Evolutionary conservation across 805 yeast genomes (phyloP).

Genomic region (Suhomyces faveliae): DNA sequence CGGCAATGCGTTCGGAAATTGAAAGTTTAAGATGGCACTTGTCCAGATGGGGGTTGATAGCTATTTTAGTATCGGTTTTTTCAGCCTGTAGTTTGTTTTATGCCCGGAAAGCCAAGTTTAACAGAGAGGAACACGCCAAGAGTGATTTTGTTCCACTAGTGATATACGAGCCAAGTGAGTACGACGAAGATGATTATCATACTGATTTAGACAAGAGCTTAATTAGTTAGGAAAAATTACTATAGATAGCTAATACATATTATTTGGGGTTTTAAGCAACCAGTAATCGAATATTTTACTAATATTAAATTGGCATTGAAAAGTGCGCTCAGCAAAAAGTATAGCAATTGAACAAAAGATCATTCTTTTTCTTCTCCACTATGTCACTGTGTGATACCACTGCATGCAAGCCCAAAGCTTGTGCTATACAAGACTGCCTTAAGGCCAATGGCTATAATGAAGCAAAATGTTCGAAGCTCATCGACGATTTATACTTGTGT

Average conservation of each 20-base stretch:
- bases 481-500: constrained; percentile 72
- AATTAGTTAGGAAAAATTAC: constrained; percentile 3
- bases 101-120: constrained; percentile 34
- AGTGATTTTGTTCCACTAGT: constrained; percentile 44
- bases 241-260: not conserved
- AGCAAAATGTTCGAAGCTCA: constrained; percentile 64
- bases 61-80: constrained; percentile 65
- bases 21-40: constrained; percentile 92
- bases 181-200: constrained; percentile 54
- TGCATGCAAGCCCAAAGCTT: constrained; percentile 74
- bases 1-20: constrained; percentile 80
- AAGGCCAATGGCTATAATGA: constrained; percentile 64
- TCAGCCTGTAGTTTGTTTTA: constrained; percentile 53
- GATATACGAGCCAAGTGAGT: constrained; percentile 48
- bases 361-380: not conserved
- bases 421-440: constrained; percentile 81
- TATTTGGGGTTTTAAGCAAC: not conserved
- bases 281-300: not conserved
- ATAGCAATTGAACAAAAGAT: not conserved
- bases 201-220: constrained; percentile 47
- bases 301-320: not conserved
- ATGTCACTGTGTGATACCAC: constrained; percentile 3
- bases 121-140: constrained; percentile 21
- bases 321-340: constrained; percentile 1
- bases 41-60: constrained; percentile 81